Conservation (phyloP, 495 filamentous ascomycete species). For the Hypoxylon crocopeplum region DNA sequence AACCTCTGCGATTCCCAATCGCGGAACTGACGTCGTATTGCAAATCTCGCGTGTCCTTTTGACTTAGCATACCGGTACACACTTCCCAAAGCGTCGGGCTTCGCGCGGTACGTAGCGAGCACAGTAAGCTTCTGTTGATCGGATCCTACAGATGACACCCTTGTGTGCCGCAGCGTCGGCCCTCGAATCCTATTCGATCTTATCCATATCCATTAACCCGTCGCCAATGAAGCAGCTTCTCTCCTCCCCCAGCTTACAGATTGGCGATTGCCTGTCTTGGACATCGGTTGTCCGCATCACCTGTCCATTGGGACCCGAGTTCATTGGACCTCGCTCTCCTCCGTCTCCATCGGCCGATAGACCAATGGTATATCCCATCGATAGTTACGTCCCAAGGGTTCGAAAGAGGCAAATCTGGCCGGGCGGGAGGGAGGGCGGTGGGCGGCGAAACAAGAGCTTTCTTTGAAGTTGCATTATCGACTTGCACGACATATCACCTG, state of each 20-base stretch:
- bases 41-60: conserved; percentile 2
- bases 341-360: conserved; percentile 3
- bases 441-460: conserved; percentile 22
- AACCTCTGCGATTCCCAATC: neutral
- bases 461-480: conserved; percentile 31
- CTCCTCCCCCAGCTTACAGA: conserved; percentile 11
- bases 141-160: conserved; percentile 35
- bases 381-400: neutral
- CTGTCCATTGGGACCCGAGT: conserved; percentile 29
- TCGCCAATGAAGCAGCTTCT: conserved; percentile 23
- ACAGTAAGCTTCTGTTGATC: conserved; percentile 41
- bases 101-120: conserved; percentile 15
- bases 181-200: conserved; percentile 33
- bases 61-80: conserved; percentile 16
- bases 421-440: conserved; percentile 15
- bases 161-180: conserved; percentile 24
- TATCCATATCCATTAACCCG: conserved; percentile 28
- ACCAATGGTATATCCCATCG: conserved; percentile 18
- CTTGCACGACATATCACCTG: conserved; percentile 40
- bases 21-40: conserved; percentile 8
- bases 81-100: conserved; percentile 32
- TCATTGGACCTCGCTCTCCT: conserved; percentile 26
- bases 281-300: conserved; percentile 32
- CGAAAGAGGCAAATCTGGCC: conserved; percentile 35
- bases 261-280: conserved; percentile 27